Evolutionary conservation across 768 basidiomycete species (phyloP).

Genomic region (Phlebiopsis gigantea): DNA sequence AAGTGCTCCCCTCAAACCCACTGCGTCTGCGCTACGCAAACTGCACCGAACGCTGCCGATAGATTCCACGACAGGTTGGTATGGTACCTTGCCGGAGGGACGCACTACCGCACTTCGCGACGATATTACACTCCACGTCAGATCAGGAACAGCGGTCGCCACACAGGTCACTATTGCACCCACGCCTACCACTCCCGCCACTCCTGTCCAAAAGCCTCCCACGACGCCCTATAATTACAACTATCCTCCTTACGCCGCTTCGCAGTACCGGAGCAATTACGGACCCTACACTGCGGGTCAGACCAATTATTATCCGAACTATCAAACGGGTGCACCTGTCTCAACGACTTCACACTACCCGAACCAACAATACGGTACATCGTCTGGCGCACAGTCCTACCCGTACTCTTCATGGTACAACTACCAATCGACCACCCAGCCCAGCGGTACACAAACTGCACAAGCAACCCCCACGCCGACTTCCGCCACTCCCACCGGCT

Average conservation of each 20-base stretch:
- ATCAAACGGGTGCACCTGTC: slow-evolving; percentile 23
- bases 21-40: slow-evolving; percentile 58
- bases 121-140: slow-evolving; percentile 68
- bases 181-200: slow-evolving; percentile 22
- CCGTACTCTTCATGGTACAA: slow-evolving; percentile 39
- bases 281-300: slow-evolving; percentile 35
- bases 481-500: slow-evolving; percentile 30
- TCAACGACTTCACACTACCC: slow-evolving; percentile 30
- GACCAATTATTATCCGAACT: slow-evolving; percentile 26
- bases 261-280: slow-evolving; percentile 30
- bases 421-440: slow-evolving; percentile 32
- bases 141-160: slow-evolving; percentile 27
- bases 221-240: slow-evolving; percentile 20
- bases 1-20: slow-evolving; percentile 50
- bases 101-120: slow-evolving; percentile 62
- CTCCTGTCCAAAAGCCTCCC: slow-evolving; percentile 8
- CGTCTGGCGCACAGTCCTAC: slow-evolving; percentile 36
- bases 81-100: slow-evolving; percentile 61
- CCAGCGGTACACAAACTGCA: slow-evolving; percentile 32
- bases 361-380: slow-evolving; percentile 28
- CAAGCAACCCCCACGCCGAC: slow-evolving; percentile 29
- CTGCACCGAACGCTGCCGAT: slow-evolving; percentile 66
- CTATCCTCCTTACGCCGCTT: slow-evolving; percentile 25
- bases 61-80: slow-evolving; percentile 60
- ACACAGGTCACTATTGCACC: slow-evolving; percentile 28